Conservation (phyloP, 2,329 filamentous ascomycete genomes). For the Pseudogymnoascus sp. region DNA sequence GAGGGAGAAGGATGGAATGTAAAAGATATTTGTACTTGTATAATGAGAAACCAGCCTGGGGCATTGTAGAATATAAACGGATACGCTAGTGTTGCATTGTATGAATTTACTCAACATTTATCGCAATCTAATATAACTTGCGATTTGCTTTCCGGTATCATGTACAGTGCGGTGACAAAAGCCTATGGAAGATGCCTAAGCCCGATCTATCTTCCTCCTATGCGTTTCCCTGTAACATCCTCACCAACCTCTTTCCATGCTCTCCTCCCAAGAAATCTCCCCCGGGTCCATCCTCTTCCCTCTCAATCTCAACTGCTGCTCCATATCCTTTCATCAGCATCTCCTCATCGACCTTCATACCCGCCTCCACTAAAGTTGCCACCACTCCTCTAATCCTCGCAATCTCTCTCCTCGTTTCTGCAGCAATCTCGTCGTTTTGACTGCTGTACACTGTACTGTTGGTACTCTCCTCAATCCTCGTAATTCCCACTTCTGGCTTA, state of each 20-base stretch:
- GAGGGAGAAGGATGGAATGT: not conserved
- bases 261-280: conserved; percentile 54
- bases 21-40: not conserved
- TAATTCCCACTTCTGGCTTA: conserved; percentile 52
- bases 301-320: conserved; percentile 65
- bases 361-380: conserved; percentile 70
- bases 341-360: conserved; percentile 81
- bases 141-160: not conserved
- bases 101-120: not conserved
- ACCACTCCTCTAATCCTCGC: conserved; percentile 75
- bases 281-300: conserved; percentile 46
- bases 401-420: conserved; percentile 78
- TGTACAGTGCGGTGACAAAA: not conserved
- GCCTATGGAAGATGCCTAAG: not conserved
- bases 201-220: not conserved
- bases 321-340: conserved; percentile 77
- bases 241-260: conserved; percentile 36
- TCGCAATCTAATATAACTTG: not conserved
- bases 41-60: not conserved
- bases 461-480: conserved; percentile 78
- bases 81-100: not conserved
- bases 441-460: conserved; percentile 84
- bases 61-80: not conserved
- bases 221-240: conserved; percentile 21
- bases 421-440: conserved; percentile 79